Percentiles rank a stretch among this genome's conserved stretches.
These are phyloP conservation scores for Aspergillus ostianus DNA, from an alignment of 495 filamentous ascomycete genomes.

Conservation along the genomic window DNA sequence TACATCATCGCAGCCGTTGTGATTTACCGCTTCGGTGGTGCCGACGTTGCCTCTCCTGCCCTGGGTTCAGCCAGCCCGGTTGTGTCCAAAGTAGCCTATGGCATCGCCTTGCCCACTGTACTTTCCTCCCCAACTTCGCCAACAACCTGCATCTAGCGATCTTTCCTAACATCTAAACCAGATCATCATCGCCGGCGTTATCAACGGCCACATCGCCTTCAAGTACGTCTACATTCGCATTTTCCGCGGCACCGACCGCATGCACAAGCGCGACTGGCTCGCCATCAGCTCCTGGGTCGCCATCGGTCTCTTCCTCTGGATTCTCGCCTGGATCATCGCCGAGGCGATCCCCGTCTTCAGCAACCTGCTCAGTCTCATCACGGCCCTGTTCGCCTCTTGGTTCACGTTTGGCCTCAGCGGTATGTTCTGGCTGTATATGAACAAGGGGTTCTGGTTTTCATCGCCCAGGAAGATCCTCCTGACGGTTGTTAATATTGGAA, in stretches of 20 bases:
- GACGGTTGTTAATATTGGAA: slow-evolving; percentile 28
- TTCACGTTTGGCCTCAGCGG: slow-evolving; percentile 45
- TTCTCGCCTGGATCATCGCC: slow-evolving; percentile 70
- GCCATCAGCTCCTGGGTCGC: slow-evolving; percentile 53
- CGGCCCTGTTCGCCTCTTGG: slow-evolving; percentile 43
- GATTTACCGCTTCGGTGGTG: slow-evolving; percentile 72
- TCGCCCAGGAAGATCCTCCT: slow-evolving; percentile 33
- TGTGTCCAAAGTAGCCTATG: slow-evolving; percentile 70
- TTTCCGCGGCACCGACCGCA: slow-evolving; percentile 56
- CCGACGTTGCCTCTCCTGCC: slow-evolving; percentile 66
- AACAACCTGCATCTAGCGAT: not conserved
- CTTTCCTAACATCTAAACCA: slow-evolving; percentile 16
- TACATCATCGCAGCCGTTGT: slow-evolving; percentile 53
- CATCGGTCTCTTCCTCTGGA: slow-evolving; percentile 56
- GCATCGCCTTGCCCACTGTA: slow-evolving; percentile 72
- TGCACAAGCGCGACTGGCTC: slow-evolving; percentile 58
- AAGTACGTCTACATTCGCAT: slow-evolving; percentile 68
- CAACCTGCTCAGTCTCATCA: slow-evolving; percentile 56
- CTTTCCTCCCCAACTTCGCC: slow-evolving; percentile 8
- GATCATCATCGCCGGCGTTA: slow-evolving; percentile 60
- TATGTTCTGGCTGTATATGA: slow-evolving; percentile 45
- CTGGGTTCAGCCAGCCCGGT: slow-evolving; percentile 63
- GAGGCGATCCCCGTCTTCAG: slow-evolving; percentile 72
- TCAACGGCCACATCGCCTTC: slow-evolving; percentile 62
- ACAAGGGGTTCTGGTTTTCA: slow-evolving; percentile 29